Evolutionary conservation across 257 asterid genomes (phyloP).

Genomic region (Mitragyna speciosa): DNA sequence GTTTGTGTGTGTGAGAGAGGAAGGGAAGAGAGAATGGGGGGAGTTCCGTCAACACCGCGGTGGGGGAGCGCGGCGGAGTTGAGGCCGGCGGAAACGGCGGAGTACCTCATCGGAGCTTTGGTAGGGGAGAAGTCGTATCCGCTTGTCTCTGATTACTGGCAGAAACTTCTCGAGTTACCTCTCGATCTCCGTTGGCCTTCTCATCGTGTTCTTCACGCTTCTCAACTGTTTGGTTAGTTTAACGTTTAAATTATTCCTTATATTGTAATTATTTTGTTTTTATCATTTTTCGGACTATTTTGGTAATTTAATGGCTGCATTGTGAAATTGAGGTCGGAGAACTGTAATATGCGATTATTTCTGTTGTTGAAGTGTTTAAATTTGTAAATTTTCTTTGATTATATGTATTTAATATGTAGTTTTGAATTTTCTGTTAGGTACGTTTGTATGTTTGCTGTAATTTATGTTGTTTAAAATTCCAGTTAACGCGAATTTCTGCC

Average conservation of each 20-base stretch:
- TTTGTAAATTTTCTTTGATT: not conserved
- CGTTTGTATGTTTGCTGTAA: not conserved
- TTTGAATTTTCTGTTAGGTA: not conserved
- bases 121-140: slow-evolving; percentile 84
- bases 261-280: not conserved
- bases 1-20: slow-evolving; percentile 13
- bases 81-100: slow-evolving; percentile 78
- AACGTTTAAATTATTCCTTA: not conserved
- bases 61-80: slow-evolving; percentile 50
- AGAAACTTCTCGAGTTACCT: slow-evolving; percentile 88
- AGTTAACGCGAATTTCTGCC: not conserved
- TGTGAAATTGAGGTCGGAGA: not conserved
- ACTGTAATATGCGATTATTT: not conserved
- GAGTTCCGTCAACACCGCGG: slow-evolving; percentile 82
- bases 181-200: slow-evolving; percentile 82
- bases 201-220: slow-evolving; percentile 74
- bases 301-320: not conserved
- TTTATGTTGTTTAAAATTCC: not conserved
- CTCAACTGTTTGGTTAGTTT: slow-evolving; percentile 70
- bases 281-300: not conserved
- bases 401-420: not conserved
- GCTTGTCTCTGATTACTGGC: slow-evolving; percentile 87
- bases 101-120: slow-evolving; percentile 65
- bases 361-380: not conserved
- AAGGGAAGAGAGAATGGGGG: slow-evolving; percentile 58